Base-by-base conservation (phyloP, 306 rosid species). In the Citrullus colocynthis region DNA sequence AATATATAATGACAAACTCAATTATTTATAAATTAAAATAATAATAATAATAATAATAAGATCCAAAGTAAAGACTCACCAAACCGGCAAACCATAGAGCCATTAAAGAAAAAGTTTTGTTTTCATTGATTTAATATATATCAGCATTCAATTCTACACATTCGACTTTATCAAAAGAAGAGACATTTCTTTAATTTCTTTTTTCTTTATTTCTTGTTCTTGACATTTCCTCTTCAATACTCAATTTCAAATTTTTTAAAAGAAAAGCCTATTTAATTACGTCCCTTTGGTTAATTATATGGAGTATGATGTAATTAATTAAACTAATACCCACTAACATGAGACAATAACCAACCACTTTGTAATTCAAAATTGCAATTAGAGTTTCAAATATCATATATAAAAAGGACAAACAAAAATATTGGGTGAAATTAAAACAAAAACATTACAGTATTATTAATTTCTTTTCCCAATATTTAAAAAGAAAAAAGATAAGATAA, bases 141-240 rank as follows among this genome's bases (percentile, higher is more conserved):
- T 4, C 2, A 9, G 11, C 24, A 41, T 41, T 67, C 51, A 67
- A 67, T 70, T 42, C n/a, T 55, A 21, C 20, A 71, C 18, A 45
- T 48, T 7, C 12, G 52, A 52, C 78, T 74, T 74, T 74, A 74
- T 52, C 18, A 52, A 74, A 74, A 52, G 78, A 74, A 34, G 48
- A 74, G 45, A 74, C 62, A 15, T 52, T 20, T 52, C 54, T 48
- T 48, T 48, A 48, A 48, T 48, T 13, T 48, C 7, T 48, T 3
- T 48, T 48, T 15, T 10, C 28, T 24, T 24, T 24, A 24, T 48
- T 48, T 48, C 52, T 48, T 48, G 12, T 16, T 6, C 57, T 52
- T 16, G 57, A 52, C 57, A 52, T 52, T 6, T 52, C n/a, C n/a
- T 52, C 57, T 52, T 67, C 34, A 67, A n/a, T 41, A n/a, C 54